Percentiles rank a stretch among this genome's conserved stretches.
phyloP scores from a whole-genome alignment of 495 filamentous ascomycete genomes.

The Penicillium angulare region DNA sequence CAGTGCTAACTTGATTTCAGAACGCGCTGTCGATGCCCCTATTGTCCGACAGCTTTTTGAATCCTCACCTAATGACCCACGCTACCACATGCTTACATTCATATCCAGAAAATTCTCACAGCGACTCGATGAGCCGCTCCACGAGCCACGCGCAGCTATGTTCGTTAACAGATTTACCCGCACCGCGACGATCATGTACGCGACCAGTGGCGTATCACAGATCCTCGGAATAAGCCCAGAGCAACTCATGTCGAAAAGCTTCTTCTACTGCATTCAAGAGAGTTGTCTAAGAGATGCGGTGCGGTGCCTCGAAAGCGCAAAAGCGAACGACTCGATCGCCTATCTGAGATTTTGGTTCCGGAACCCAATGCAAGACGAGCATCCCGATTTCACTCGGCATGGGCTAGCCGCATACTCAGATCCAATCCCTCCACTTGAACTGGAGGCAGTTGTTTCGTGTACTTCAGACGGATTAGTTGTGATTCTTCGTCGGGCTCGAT shows the following conservation, averaged over 20 bases:
- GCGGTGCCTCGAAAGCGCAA: slow-evolving; percentile 76
- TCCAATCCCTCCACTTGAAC: slow-evolving; percentile 48
- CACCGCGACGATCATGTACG: slow-evolving; percentile 83
- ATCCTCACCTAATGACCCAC: slow-evolving; percentile 77
- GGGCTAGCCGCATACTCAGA: neutral
- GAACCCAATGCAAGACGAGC: slow-evolving; percentile 59
- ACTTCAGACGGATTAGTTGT: slow-evolving; percentile 88
- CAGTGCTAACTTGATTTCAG: slow-evolving; percentile 36
- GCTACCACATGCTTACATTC: slow-evolving; percentile 88
- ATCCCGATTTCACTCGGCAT: slow-evolving; percentile 17
- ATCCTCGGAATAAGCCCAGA: slow-evolving; percentile 64
- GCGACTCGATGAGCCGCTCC: slow-evolving; percentile 54
- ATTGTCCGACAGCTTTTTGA: slow-evolving; percentile 76
- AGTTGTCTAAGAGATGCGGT: slow-evolving; percentile 69
- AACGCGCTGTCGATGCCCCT: slow-evolving; percentile 76
- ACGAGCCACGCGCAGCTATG: slow-evolving; percentile 79
- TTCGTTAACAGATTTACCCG: slow-evolving; percentile 87
- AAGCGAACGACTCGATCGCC: slow-evolving; percentile 91
- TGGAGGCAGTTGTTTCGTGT: slow-evolving; percentile 88
- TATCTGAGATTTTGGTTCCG: slow-evolving; percentile 89
- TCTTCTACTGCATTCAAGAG: slow-evolving; percentile 30
- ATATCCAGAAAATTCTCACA: slow-evolving; percentile 79
- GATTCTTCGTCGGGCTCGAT: slow-evolving; percentile 71
- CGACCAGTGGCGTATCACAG: slow-evolving; percentile 68
- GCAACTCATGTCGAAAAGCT: slow-evolving; percentile 21